Evolutionary conservation across 169 alveolate species (phyloP).

Genomic region (Eimeria necatrix): DNA sequence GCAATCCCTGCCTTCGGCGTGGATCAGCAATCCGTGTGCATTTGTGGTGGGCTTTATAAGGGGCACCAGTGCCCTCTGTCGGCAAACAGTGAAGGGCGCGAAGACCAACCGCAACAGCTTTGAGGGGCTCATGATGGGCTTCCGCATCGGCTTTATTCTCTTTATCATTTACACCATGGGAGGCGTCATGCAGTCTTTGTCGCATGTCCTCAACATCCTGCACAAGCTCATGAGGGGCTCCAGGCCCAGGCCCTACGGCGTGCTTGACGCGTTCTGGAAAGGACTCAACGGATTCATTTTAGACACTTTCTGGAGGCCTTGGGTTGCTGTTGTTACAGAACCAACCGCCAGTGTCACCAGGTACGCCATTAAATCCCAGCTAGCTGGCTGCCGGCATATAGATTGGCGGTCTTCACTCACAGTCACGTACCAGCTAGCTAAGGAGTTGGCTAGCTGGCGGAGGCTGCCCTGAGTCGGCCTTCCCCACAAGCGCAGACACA

Average conservation of each 20-base stretch:
- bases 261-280: constrained; percentile 93
- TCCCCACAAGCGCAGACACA: no score
- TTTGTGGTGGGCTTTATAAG: constrained; percentile 90
- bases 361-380: constrained; percentile 75
- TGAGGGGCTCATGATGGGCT: constrained; percentile 93
- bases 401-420: no score
- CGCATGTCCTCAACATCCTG: constrained; percentile 91
- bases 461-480: no score
- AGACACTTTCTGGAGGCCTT: constrained; percentile 93
- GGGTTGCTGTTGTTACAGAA: constrained; percentile 90
- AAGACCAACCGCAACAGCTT: constrained; percentile 85
- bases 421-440: no score
- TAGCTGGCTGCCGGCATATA: no score
- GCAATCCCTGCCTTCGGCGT: constrained; percentile 93
- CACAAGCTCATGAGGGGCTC: constrained; percentile 94
- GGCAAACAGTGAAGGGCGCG: constrained; percentile 89
- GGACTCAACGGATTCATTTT: constrained; percentile 91
- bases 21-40: constrained; percentile 93
- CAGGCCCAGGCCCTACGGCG: constrained; percentile 92
- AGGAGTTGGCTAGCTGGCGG: no score
- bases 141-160: constrained; percentile 92
- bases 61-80: constrained; percentile 88
- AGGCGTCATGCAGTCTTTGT: constrained; percentile 92
- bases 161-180: constrained; percentile 91
- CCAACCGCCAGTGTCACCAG: constrained; percentile 86